Evolutionary conservation across 371 early-diverging fungal genomes (phyloP).

Genomic region (Syncephalastrum monosporum): DNA sequence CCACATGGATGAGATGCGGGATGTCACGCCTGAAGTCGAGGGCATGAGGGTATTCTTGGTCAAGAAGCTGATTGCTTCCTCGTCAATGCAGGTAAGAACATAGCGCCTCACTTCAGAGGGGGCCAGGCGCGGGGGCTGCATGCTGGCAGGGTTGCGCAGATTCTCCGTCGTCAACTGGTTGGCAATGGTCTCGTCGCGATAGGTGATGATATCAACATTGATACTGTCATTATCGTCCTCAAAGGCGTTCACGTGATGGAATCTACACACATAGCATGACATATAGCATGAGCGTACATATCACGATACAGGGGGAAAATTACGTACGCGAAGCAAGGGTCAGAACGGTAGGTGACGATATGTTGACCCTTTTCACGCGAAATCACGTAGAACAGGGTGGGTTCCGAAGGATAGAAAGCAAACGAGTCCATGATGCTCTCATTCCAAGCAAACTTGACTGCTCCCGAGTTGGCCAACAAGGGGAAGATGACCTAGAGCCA

Average conservation of each 20-base stretch:
- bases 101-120: slow-evolving; percentile 63
- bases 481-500: slow-evolving; percentile 49
- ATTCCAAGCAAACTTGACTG: slow-evolving; percentile 69
- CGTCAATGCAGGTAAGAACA: slow-evolving; percentile 35
- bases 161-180: slow-evolving; percentile 57
- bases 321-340: slow-evolving; percentile 56
- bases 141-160: slow-evolving; percentile 48
- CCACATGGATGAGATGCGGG: slow-evolving; percentile 31
- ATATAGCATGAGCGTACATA: background rate
- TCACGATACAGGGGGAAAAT: too few relatives aligned
- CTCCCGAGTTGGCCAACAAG: slow-evolving; percentile 55
- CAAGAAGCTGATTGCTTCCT: slow-evolving; percentile 13
- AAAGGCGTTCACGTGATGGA: slow-evolving; percentile 76
- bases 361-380: slow-evolving; percentile 67
- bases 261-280: slow-evolving; percentile 22
- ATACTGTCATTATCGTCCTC: slow-evolving; percentile 67
- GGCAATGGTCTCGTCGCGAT: slow-evolving; percentile 60
- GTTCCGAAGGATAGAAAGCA: slow-evolving; percentile 55
- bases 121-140: slow-evolving; percentile 38
- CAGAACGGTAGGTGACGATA: slow-evolving; percentile 64
- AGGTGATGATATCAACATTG: slow-evolving; percentile 64
- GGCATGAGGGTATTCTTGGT: slow-evolving; percentile 29
- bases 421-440: slow-evolving; percentile 70
- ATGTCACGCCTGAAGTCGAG: slow-evolving; percentile 23
- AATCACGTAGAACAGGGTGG: slow-evolving; percentile 68